Percentiles rank a stretch among this genome's conserved stretches.
Conservation (phyloP, 2,329 filamentous ascomycete genomes). For the Neonectria neomacrospora region DNA sequence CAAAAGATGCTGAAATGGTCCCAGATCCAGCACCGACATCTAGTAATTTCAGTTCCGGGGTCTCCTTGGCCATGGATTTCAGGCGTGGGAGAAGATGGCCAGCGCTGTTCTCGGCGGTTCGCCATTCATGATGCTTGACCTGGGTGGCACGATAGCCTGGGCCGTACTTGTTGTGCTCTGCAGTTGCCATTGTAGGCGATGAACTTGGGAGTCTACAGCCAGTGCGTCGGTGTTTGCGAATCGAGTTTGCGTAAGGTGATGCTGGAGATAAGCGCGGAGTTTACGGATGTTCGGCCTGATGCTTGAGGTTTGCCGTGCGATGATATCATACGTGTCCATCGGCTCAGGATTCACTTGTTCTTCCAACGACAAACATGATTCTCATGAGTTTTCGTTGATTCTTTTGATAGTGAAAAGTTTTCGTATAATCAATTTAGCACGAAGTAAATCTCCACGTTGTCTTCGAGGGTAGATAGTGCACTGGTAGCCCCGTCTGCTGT, state of each 20-base stretch:
- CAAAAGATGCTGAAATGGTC: slow-evolving; percentile 58
- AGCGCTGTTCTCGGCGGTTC: slow-evolving; percentile 57
- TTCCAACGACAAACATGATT: neutral
- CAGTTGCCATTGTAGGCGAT: slow-evolving; percentile 32
- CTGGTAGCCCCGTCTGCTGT: too few relatives aligned
- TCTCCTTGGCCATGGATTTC: slow-evolving; percentile 31
- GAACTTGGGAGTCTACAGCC: too few relatives aligned
- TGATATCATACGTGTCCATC: neutral
- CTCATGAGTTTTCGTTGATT: neutral
- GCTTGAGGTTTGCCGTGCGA: neutral
- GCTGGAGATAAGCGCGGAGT: slow-evolving; percentile 10
- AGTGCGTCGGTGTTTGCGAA: neutral
- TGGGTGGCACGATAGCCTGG: slow-evolving; percentile 42
- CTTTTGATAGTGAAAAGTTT: neutral
- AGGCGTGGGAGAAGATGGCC: slow-evolving; percentile 57
- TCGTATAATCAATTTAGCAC: too few relatives aligned
- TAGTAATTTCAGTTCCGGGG: slow-evolving; percentile 53
- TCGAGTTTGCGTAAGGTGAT: neutral
- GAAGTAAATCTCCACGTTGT: too few relatives aligned
- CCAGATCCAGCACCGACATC: slow-evolving; percentile 63
- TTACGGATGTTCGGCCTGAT: neutral
- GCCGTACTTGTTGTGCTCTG: slow-evolving; percentile 42
- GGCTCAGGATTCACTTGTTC: neutral
- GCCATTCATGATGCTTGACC: slow-evolving; percentile 49
- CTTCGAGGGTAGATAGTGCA: too few relatives aligned